Conservation (phyloP, 2,329 filamentous ascomycete species). For the Fusarium avenaceum region DNA sequence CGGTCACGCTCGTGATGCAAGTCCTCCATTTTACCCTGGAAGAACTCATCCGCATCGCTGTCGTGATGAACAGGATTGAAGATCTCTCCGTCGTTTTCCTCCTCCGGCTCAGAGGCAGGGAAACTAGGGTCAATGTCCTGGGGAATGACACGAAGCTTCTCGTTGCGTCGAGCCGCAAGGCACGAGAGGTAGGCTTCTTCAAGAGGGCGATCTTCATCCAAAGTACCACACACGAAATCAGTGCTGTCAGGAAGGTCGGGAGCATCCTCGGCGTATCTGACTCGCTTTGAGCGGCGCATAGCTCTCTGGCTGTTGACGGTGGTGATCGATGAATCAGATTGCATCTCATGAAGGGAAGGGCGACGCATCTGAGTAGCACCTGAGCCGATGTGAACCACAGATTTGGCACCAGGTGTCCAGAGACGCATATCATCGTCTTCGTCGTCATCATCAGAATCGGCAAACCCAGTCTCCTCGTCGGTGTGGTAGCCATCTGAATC, state of each 20-base stretch:
- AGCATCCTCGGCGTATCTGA: slow-evolving; percentile 62
- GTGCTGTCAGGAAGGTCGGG: slow-evolving; percentile 96
- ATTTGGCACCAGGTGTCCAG: slow-evolving; percentile 65
- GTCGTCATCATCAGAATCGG: slow-evolving; percentile 76
- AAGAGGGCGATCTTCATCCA: slow-evolving; percentile 95
- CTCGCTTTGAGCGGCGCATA: slow-evolving; percentile 50
- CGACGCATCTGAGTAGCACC: slow-evolving; percentile 52
- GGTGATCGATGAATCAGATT: slow-evolving; percentile 73
- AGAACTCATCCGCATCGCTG: slow-evolving; percentile 77
- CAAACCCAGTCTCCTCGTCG: slow-evolving; percentile 76
- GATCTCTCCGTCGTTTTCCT: slow-evolving; percentile 81
- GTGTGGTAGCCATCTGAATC: slow-evolving; percentile 81
- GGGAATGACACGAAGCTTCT: slow-evolving; percentile 86
- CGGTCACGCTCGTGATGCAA: slow-evolving; percentile 70
- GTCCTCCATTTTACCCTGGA: slow-evolving; percentile 79
- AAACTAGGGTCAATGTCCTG: slow-evolving; percentile 99
- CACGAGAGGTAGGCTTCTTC: slow-evolving; percentile 93
- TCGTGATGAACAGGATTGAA: slow-evolving; percentile 70
- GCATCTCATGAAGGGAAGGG: slow-evolving; percentile 60
- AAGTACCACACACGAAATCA: slow-evolving; percentile 97
- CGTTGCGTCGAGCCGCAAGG: slow-evolving; percentile 82
- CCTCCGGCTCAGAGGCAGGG: slow-evolving; percentile 91
- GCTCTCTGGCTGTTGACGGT: slow-evolving; percentile 59
- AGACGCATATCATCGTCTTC: slow-evolving; percentile 74
- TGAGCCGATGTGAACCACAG: slow-evolving; percentile 55